A percentile compares a stretch with the other conserved stretches of the same genome.
Conservation (phyloP, 2,329 filamentous ascomycete species). For the Orbilia ellipsospora region DNA sequence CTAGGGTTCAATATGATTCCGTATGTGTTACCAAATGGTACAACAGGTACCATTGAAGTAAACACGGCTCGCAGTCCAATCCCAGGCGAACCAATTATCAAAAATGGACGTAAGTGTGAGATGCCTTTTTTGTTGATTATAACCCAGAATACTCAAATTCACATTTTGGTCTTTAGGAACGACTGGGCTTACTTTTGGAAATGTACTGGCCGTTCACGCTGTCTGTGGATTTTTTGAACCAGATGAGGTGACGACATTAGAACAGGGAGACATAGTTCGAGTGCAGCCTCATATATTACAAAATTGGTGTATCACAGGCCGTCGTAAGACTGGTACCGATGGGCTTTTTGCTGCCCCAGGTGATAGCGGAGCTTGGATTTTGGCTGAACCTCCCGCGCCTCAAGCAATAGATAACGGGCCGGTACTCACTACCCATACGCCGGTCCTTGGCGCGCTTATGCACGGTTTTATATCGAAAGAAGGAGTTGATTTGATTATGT, state of each 20-base stretch:
- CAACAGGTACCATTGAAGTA: slow-evolving; percentile 34
- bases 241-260: slow-evolving; percentile 20
- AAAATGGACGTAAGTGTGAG: slow-evolving; percentile 45
- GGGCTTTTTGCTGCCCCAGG: slow-evolving; percentile 33
- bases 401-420: not conserved
- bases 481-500: slow-evolving; percentile 46
- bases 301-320: slow-evolving; percentile 46
- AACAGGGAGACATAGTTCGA: slow-evolving; percentile 8
- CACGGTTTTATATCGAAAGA: slow-evolving; percentile 45
- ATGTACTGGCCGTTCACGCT: slow-evolving; percentile 29
- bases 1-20: slow-evolving; percentile 48
- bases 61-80: slow-evolving; percentile 41
- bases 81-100: slow-evolving; percentile 37
- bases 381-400: slow-evolving; percentile 20
- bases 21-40: slow-evolving; percentile 19
- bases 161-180: slow-evolving; percentile 16
- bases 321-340: slow-evolving; percentile 1
- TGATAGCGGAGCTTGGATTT: slow-evolving; percentile 49
- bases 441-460: slow-evolving; percentile 36
- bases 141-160: not conserved
- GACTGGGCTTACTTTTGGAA: slow-evolving; percentile 38
- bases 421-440: slow-evolving; percentile 17
- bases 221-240: slow-evolving; percentile 33
- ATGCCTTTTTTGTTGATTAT: not conserved
- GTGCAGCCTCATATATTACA: slow-evolving; percentile 34